phyloP scores from a whole-genome alignment of 2,329 filamentous ascomycete species.

The Talaromyces atroroseus region DNA sequence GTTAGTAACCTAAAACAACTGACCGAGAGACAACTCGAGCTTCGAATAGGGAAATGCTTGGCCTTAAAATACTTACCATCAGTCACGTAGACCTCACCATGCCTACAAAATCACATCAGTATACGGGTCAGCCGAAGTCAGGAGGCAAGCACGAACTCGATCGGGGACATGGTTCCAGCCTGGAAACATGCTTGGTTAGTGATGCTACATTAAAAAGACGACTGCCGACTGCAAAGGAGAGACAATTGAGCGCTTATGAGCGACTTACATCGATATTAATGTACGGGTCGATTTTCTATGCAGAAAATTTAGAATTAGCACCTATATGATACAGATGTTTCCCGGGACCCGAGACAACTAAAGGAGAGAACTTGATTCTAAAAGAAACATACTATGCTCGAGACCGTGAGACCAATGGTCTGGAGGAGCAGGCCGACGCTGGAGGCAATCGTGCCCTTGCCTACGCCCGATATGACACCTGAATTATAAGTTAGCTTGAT shows the following conservation, averaged over 20 bases:
- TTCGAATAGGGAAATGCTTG: background rate
- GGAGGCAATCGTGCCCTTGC: constrained; percentile 59
- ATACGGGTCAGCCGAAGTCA: background rate
- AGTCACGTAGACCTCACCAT: constrained; percentile 79
- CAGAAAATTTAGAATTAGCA: constrained; percentile 6
- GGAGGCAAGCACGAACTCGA: constrained; percentile 1
- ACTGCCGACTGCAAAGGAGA: background rate
- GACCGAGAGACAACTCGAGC: background rate
- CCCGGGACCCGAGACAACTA: background rate
- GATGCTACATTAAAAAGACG: background rate
- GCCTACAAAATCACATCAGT: constrained; percentile 43
- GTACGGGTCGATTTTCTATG: constrained; percentile 67
- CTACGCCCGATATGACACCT: constrained; percentile 38
- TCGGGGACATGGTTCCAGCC: constrained; percentile 12
- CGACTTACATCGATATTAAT: constrained; percentile 72
- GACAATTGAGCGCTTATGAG: background rate
- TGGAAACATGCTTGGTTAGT: background rate
- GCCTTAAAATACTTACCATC: background rate
- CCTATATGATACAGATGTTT: background rate
- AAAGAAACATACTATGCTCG: constrained; percentile 4
- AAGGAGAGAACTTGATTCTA: background rate
- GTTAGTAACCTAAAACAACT: background rate
- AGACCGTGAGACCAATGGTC: constrained; percentile 63
- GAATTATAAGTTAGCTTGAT: background rate
- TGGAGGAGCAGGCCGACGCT: constrained; percentile 70